Conservation (phyloP, 805 yeast genomes). For the Candida easanensis region DNA sequence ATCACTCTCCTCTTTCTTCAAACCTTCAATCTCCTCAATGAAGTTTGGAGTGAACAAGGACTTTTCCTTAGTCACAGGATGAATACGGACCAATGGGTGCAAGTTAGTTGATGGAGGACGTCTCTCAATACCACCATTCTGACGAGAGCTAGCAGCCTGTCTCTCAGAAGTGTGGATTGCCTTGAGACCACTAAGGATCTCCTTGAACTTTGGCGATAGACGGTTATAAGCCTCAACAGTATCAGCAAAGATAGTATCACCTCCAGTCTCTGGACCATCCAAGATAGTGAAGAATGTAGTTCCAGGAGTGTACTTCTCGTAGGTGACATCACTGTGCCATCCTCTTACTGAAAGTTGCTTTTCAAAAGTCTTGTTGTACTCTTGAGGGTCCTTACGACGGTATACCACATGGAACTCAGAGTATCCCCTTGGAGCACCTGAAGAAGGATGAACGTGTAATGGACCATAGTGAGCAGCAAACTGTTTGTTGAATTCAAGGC, state of each 20-base stretch:
- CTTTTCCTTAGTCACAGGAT: slow-evolving; percentile 69
- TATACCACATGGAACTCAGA: slow-evolving; percentile 65
- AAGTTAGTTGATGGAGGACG: slow-evolving; percentile 49
- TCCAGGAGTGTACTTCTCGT: slow-evolving; percentile 72
- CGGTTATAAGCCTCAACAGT: slow-evolving; percentile 67
- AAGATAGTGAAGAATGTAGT: slow-evolving; percentile 63
- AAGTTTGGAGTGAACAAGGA: slow-evolving; percentile 57
- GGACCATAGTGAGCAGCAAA: slow-evolving; percentile 68
- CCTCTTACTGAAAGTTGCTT: slow-evolving; percentile 25
- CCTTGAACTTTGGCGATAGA: slow-evolving; percentile 61
- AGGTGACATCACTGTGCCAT: slow-evolving; percentile 77
- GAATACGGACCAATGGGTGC: slow-evolving; percentile 73
- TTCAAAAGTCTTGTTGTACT: slow-evolving; percentile 29
- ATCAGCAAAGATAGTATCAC: slow-evolving; percentile 79
- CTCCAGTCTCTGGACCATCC: slow-evolving; percentile 63
- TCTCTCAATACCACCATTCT: slow-evolving; percentile 64
- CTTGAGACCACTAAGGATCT: slow-evolving; percentile 56
- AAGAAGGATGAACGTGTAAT: slow-evolving; percentile 69
- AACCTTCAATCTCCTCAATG: slow-evolving; percentile 64
- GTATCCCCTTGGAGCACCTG: slow-evolving; percentile 60
- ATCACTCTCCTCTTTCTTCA: slow-evolving; percentile 71
- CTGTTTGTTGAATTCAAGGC: slow-evolving; percentile 45
- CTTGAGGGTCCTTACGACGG: slow-evolving; percentile 40
- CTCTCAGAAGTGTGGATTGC: slow-evolving; percentile 69
- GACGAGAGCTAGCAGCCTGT: slow-evolving; percentile 58